Evolutionary conservation across 1,284 basidiomycete genomes (phyloP).

Genomic region (Pseudozyma thailandica): DNA sequence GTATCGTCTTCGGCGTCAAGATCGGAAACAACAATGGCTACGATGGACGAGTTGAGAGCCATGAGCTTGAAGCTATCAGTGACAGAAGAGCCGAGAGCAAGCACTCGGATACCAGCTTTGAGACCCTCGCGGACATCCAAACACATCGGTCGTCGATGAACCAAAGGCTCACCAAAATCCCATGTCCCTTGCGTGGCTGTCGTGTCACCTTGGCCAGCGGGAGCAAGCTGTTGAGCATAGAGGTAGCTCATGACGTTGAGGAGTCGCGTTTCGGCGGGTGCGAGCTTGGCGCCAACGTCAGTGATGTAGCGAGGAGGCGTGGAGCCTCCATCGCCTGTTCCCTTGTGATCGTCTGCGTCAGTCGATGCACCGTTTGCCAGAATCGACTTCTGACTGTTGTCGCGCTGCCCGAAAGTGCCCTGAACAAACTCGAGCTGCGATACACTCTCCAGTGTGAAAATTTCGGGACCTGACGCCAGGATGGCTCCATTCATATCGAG

Average conservation of each 20-base stretch:
- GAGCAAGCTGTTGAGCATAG: constrained; percentile 36
- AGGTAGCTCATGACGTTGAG: constrained; percentile 58
- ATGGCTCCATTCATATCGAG: constrained; percentile 41
- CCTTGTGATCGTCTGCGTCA: constrained; percentile 2
- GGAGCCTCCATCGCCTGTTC: constrained; percentile 26
- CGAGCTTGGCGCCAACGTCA: constrained; percentile 33
- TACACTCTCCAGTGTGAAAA: constrained; percentile 35
- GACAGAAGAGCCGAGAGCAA: constrained; percentile 50
- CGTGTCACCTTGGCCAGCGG: background rate
- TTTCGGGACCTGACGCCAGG: constrained; percentile 23
- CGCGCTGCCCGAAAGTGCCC: constrained; percentile 18
- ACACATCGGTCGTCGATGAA: constrained; percentile 62
- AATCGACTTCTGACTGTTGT: background rate
- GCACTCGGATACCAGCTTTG: constrained; percentile 72
- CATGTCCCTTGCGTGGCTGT: constrained; percentile 70
- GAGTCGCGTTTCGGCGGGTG: constrained; percentile 49
- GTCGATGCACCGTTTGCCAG: constrained; percentile 3
- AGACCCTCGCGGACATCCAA: constrained; percentile 73
- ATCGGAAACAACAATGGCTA: constrained; percentile 70
- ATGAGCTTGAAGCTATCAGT: constrained; percentile 64
- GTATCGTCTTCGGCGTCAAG: background rate
- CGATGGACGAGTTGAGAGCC: constrained; percentile 83
- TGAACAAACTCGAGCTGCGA: constrained; percentile 29
- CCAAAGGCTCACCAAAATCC: constrained; percentile 78
- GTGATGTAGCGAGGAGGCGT: constrained; percentile 35